These are phyloP conservation scores for Yamadazyma endophytica DNA, from an alignment of 805 yeast species.

Conservation along the genomic window DNA sequence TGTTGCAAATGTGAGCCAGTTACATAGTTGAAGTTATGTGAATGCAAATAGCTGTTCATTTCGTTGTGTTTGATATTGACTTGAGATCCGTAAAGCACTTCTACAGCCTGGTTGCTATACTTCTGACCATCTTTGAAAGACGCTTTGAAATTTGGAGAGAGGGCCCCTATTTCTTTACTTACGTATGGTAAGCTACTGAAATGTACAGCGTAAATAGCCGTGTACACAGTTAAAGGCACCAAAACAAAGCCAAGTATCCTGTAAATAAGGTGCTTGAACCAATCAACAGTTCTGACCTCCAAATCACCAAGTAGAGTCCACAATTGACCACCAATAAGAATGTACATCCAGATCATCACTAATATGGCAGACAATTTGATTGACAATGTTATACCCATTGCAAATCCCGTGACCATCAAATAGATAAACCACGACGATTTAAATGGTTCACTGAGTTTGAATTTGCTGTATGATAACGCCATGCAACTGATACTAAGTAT, in stretches of 20 bases:
- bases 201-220: conserved; percentile 55
- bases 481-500: conserved; percentile 39
- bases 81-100: conserved; percentile 67
- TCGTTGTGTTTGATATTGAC: conserved; percentile 68
- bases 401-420: conserved; percentile 44
- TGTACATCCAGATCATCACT: conserved; percentile 62
- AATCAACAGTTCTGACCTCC: conserved; percentile 30
- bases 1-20: conserved; percentile 73
- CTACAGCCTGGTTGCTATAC: conserved; percentile 46
- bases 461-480: conserved; percentile 47
- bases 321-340: conserved; percentile 43
- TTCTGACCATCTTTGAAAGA: conserved; percentile 43
- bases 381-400: conserved; percentile 54
- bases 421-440: conserved; percentile 49
- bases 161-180: conserved; percentile 58
- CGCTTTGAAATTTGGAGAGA: conserved; percentile 68
- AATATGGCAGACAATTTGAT: conserved; percentile 70
- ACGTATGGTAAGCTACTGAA: conserved; percentile 40
- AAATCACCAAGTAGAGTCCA: conserved; percentile 76
- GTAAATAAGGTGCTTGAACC: conserved; percentile 36
- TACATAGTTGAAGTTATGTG: conserved; percentile 62
- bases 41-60: conserved; percentile 75
- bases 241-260: conserved; percentile 42
- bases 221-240: conserved; percentile 58
- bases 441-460: conserved; percentile 44